phyloP scores from a whole-genome alignment of 2,329 filamentous ascomycete genomes.

The Xylariaceae sp. region DNA sequence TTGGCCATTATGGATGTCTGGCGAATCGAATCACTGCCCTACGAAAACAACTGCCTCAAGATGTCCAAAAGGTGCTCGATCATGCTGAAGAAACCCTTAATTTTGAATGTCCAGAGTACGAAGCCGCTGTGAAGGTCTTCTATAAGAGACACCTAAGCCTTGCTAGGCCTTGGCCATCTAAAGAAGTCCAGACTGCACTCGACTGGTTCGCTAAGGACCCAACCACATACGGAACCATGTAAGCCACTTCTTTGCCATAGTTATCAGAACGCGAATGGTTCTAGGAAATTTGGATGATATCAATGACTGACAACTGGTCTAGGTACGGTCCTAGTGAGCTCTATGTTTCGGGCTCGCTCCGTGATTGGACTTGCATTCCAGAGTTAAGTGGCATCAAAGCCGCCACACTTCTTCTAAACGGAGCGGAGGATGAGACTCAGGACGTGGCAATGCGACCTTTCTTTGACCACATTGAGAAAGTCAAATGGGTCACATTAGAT shows the following conservation, averaged over 20 bases:
- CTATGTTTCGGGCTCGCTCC: slow-evolving; percentile 32
- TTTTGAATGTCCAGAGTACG: not conserved
- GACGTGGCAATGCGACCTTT: slow-evolving; percentile 45
- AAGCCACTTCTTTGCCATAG: too few species aligned
- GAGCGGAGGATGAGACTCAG: slow-evolving; percentile 44
- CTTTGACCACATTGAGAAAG: slow-evolving; percentile 45
- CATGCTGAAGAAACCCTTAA: too few species aligned
- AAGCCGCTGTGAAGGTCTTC: not conserved
- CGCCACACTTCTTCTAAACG: slow-evolving; percentile 46
- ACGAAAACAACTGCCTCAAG: slow-evolving; percentile 19
- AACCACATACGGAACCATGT: not conserved
- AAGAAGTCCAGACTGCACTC: not conserved
- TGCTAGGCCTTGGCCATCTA: not conserved
- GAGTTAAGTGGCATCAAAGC: slow-evolving; percentile 39
- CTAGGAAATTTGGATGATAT: too few species aligned
- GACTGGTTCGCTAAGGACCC: not conserved
- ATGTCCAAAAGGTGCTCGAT: slow-evolving; percentile 19
- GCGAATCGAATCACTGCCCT: slow-evolving; percentile 26
- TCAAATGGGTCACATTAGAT: slow-evolving; percentile 46
- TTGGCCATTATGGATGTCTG: slow-evolving; percentile 42
- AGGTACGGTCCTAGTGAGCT: slow-evolving; percentile 35
- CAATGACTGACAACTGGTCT: too few species aligned
- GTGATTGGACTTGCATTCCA: slow-evolving; percentile 39
- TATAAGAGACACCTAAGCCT: not conserved
- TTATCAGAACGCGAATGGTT: too few species aligned